These are phyloP conservation scores for Penicillium antarcticum DNA, from an alignment of 495 filamentous ascomycete genomes.

Conservation along the genomic window DNA sequence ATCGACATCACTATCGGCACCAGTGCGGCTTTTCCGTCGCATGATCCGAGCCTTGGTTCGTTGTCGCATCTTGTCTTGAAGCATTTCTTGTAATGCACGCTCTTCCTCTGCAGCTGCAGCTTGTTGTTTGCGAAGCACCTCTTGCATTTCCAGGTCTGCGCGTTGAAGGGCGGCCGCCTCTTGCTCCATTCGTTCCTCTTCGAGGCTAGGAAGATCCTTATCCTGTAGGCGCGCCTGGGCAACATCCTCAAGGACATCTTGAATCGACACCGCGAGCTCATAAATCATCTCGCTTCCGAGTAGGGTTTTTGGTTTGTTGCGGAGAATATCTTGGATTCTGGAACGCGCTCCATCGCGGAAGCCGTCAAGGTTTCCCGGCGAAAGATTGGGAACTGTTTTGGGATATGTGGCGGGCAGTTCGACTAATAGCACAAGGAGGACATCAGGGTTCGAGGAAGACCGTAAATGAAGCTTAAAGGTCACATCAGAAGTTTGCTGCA, in stretches of 20 bases:
- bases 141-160: conserved; percentile 52
- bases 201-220: conserved; percentile 75
- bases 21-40: conserved; percentile 38
- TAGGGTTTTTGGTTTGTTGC: conserved; percentile 65
- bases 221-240: conserved; percentile 68
- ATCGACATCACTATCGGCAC: conserved; percentile 24
- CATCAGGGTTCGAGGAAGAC: conserved; percentile 64
- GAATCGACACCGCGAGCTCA: conserved; percentile 75
- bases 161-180: conserved; percentile 53
- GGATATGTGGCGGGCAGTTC: conserved; percentile 90
- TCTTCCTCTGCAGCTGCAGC: conserved; percentile 69
- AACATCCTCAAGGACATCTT: conserved; percentile 86
- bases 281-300: conserved; percentile 86
- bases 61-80: conserved; percentile 69
- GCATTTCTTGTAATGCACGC: conserved; percentile 65
- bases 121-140: conserved; percentile 49
- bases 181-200: conserved; percentile 79
- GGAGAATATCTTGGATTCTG: conserved; percentile 67
- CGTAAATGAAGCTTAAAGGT: conserved; percentile 76
- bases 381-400: conserved; percentile 74
- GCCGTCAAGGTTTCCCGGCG: conserved; percentile 58
- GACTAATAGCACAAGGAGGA: conserved; percentile 60
- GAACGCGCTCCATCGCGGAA: conserved; percentile 62
- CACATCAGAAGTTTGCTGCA: conserved; percentile 69
- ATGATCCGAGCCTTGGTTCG: conserved; percentile 38